These are phyloP conservation scores for Letharia columbiana DNA, from an alignment of 495 filamentous ascomycete genomes.

Conservation along the genomic window DNA sequence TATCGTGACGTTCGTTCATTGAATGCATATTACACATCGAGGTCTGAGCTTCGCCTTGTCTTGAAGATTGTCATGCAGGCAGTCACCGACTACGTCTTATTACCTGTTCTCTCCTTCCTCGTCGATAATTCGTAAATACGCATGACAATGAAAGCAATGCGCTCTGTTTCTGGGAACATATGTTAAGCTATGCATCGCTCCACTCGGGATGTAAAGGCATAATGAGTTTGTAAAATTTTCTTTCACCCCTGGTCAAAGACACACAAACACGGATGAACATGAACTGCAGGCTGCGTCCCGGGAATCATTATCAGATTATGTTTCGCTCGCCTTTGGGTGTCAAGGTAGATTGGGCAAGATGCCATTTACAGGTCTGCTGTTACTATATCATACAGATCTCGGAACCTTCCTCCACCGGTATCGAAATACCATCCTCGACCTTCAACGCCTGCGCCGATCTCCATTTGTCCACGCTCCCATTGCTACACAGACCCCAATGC, in stretches of 20 bases:
- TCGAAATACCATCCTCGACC: not conserved
- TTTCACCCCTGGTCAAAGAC: not conserved
- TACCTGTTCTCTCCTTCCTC: not conserved
- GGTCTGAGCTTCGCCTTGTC: not conserved
- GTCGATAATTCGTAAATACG: not conserved
- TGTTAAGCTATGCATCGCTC: not conserved
- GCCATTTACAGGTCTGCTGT: not conserved
- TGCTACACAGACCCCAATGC: not conserved
- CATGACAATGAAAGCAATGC: too few species aligned
- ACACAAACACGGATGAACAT: not conserved
- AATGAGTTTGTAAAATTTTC: not conserved
- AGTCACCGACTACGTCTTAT: not conserved
- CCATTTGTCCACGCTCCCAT: not conserved
- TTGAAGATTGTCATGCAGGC: not conserved
- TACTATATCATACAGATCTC: not conserved
- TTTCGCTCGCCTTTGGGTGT: not conserved
- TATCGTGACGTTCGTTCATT: not conserved
- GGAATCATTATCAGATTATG: too few species aligned
- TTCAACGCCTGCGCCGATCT: not conserved
- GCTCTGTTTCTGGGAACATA: too few species aligned
- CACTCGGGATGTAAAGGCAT: not conserved
- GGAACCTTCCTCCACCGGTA: not conserved
- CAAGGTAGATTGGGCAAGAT: not conserved
- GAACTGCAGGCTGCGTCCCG: not conserved
- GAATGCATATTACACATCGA: not conserved